These are phyloP conservation scores for Friedmanniomyces endolithicus DNA, from an alignment of 495 filamentous ascomycete genomes.

Conservation along the genomic window DNA sequence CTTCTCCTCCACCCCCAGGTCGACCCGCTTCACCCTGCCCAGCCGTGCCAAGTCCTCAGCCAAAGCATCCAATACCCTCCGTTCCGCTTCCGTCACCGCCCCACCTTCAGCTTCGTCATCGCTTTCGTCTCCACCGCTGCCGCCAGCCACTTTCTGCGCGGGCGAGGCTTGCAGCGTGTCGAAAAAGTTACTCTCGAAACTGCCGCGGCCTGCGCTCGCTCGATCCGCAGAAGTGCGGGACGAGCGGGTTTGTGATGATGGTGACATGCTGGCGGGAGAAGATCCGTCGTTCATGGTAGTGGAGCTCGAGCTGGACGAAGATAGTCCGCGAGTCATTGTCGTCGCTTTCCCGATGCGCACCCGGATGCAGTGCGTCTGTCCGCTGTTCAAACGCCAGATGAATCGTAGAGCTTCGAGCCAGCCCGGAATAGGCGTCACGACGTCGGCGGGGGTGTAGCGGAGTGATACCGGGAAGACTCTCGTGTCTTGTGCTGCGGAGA, in stretches of 20 bases:
- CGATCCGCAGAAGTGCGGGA: slow-evolving; percentile 21
- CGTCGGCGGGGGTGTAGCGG: slow-evolving; percentile 73
- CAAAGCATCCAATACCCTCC: slow-evolving; percentile 54
- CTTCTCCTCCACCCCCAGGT: slow-evolving; percentile 72
- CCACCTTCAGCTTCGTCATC: no score
- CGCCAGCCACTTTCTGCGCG: slow-evolving; percentile 23
- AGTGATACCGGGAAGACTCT: slow-evolving; percentile 83
- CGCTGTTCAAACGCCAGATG: slow-evolving; percentile 73
- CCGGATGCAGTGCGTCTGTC: slow-evolving; percentile 75
- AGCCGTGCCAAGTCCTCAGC: slow-evolving; percentile 79
- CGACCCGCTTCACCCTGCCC: slow-evolving; percentile 82
- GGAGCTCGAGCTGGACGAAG: neutral
- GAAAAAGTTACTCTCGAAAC: slow-evolving; percentile 40
- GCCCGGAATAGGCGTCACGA: slow-evolving; percentile 79
- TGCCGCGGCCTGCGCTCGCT: neutral
- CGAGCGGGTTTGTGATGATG: neutral
- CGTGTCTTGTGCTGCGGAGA: slow-evolving; percentile 47
- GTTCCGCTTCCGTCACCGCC: slow-evolving; percentile 43
- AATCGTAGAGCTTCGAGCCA: slow-evolving; percentile 45
- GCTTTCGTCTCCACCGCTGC: slow-evolving; percentile 22
- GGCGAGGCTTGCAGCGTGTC: slow-evolving; percentile 30
- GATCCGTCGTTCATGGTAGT: neutral
- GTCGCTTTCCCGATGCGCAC: slow-evolving; percentile 60
- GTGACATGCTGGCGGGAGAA: neutral
- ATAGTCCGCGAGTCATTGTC: neutral